Evolutionary conservation across 768 basidiomycete genomes (phyloP), one percentile per base, ranked within the genome.

Genomic region (Pholiota conissans): DNA sequence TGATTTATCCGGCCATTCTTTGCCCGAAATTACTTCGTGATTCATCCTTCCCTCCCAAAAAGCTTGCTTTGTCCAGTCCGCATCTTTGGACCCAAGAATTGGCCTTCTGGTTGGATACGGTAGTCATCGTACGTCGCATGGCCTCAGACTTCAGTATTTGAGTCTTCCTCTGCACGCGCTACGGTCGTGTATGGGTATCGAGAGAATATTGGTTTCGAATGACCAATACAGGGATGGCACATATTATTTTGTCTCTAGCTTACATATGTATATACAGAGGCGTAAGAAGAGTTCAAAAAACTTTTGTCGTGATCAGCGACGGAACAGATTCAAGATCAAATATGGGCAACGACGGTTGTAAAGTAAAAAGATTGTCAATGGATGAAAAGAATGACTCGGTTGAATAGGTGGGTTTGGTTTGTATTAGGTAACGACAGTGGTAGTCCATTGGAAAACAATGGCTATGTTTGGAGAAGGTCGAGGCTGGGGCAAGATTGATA

Each of bases 311-410:
- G 47, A 42, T 51, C 20, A 20, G 14, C 5, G 45, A 46, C n/a
- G 32, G 34, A 37, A 39, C 27, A 22, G 28, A 22, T 30, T 6
- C 37, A 26, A 42, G 27, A 55, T 32, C 20, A 32, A n/a, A 32
- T 32, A 32, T 32, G 30, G 20, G 42, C 10, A 45, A 45, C 20
- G 42, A 18, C 14, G n/a, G n/a, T 28, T 13, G 47, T 56, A 60
- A 20, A 30, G 49, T 49, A 39, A 46, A 54, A 18, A 20, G 39
- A 42, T 42, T 35, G 42, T 32, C 30, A 6, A 6, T n/a, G n/a
- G 16, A 47, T 37, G 30, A 61, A 68, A 63, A 54, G 67, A 64
- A 53, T 57, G 67, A 56, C 60, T 64, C 47, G 59, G 55, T 57
- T 63, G 56, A 56, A 55, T 56, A 46, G 34, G 47, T 56, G 20